Conservation (phyloP, 2,329 filamentous ascomycete genomes). For the Aspergillus puulaauensis region DNA sequence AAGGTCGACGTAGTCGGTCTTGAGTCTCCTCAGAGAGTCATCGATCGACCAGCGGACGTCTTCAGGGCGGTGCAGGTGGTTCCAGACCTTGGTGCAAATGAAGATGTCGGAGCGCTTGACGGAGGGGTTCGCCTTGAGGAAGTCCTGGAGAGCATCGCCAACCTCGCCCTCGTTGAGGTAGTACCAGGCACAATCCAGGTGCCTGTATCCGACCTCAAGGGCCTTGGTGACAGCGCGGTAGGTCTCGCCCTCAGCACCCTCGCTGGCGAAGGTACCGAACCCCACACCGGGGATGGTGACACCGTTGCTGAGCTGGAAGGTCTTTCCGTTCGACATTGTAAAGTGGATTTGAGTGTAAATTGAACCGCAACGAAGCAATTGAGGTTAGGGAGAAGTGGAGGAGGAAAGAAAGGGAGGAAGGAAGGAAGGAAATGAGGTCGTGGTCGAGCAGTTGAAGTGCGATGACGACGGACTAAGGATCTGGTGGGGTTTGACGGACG, state of each 20-base stretch:
- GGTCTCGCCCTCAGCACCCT: slow-evolving; percentile 60
- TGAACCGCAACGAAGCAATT: background rate
- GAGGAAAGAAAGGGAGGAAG: background rate
- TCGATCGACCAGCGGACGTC: slow-evolving; percentile 54
- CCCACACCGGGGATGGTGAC: slow-evolving; percentile 63
- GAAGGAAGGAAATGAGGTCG: slow-evolving; percentile 2
- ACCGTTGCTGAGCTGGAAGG: slow-evolving; percentile 57
- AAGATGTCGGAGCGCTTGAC: slow-evolving; percentile 53
- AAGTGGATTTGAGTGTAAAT: slow-evolving; percentile 5
- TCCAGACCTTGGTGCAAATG: slow-evolving; percentile 55
- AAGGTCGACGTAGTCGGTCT: slow-evolving; percentile 69
- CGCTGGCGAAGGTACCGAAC: slow-evolving; percentile 67
- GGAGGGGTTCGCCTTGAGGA: slow-evolving; percentile 49
- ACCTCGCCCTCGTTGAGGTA: slow-evolving; percentile 57
- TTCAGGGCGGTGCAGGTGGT: slow-evolving; percentile 51
- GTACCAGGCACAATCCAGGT: slow-evolving; percentile 57
- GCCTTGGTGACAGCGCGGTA: slow-evolving; percentile 55
- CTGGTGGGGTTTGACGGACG: slow-evolving; percentile 2
- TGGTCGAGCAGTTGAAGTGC: background rate
- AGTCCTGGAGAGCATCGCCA: slow-evolving; percentile 54
- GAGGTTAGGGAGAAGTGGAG: background rate
- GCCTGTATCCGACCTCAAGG: slow-evolving; percentile 53
- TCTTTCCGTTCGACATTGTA: slow-evolving; percentile 56
- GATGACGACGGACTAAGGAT: background rate
- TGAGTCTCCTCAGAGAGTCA: slow-evolving; percentile 63